These are phyloP conservation scores for Dothideomycetes sp. DNA, from an alignment of 2,329 filamentous ascomycete genomes.

Conservation along the genomic window DNA sequence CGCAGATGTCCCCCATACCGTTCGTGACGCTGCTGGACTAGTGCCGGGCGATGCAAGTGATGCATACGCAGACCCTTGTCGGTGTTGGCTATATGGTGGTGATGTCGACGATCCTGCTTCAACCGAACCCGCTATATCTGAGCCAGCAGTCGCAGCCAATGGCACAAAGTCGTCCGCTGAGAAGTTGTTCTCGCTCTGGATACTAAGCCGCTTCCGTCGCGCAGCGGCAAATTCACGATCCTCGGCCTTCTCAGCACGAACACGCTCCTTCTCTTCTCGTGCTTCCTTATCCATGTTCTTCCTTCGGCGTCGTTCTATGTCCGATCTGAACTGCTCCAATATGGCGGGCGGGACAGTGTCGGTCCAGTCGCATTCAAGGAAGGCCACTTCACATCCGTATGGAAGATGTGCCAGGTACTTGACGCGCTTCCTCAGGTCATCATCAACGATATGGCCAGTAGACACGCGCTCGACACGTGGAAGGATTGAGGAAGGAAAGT, in stretches of 20 bases:
- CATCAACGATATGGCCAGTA: conserved; percentile 78
- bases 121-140: conserved; percentile 20
- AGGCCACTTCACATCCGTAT: conserved; percentile 81
- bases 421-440: conserved; percentile 69
- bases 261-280: conserved; percentile 75
- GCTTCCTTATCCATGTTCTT: conserved; percentile 73
- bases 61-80: conserved; percentile 53
- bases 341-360: conserved; percentile 71
- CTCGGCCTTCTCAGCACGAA: conserved; percentile 73
- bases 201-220: conserved; percentile 50
- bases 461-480: conserved; percentile 84
- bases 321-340: conserved; percentile 64
- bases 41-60: conserved; percentile 70
- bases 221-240: conserved; percentile 59
- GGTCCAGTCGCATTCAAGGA: conserved; percentile 91
- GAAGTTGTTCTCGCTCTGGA: conserved; percentile 40
- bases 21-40: conserved; percentile 65
- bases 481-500: conserved; percentile 76
- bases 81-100: conserved; percentile 48
- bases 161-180: conserved; percentile 40
- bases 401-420: conserved; percentile 85
- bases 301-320: conserved; percentile 68
- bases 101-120: conserved; percentile 31
- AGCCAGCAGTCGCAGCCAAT: conserved; percentile 23
- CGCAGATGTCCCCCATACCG: conserved; percentile 84